Evolutionary conservation across 2,329 filamentous ascomycete genomes (phyloP).

Genomic region (Chaetothyriales sp.): DNA sequence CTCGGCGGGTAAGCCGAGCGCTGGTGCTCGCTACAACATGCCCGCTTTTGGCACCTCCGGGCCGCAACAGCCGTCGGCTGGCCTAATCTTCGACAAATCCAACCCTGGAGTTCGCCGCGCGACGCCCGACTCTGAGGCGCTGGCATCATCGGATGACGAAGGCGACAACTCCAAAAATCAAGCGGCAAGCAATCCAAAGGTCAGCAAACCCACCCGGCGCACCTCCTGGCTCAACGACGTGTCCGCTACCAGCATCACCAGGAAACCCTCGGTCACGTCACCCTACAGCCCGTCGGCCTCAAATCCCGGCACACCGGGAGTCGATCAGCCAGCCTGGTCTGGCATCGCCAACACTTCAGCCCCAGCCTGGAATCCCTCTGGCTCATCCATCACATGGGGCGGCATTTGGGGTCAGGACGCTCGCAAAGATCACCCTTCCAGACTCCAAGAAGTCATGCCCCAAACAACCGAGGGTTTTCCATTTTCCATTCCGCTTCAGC

Average conservation of each 20-base stretch:
- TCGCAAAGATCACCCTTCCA: slow-evolving; percentile 62
- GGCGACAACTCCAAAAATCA: slow-evolving; percentile 42
- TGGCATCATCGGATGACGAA: slow-evolving; percentile 92
- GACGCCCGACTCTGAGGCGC: slow-evolving; percentile 84
- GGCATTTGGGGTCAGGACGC: slow-evolving; percentile 69
- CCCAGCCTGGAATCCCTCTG: slow-evolving; percentile 11
- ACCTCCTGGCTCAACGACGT: slow-evolving; percentile 82
- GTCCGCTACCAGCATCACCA: slow-evolving; percentile 37
- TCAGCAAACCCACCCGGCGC: slow-evolving; percentile 52
- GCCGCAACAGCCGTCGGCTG: slow-evolving; percentile 41
- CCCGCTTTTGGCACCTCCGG: slow-evolving; percentile 18
- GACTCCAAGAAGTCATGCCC: slow-evolving; percentile 60
- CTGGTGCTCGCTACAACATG: slow-evolving; percentile 13
- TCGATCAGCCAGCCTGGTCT: slow-evolving; percentile 43
- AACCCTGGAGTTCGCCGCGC: slow-evolving; percentile 58
- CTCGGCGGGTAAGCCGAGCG: slow-evolving; percentile 7
- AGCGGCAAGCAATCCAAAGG: slow-evolving; percentile 36
- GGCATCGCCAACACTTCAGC: slow-evolving; percentile 7
- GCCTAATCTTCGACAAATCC: slow-evolving; percentile 59
- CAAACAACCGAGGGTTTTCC: slow-evolving; percentile 54
- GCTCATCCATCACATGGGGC: slow-evolving; percentile 31
- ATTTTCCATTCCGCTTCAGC: slow-evolving; percentile 76
- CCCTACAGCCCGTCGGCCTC: slow-evolving; percentile 69
- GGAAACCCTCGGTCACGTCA: slow-evolving; percentile 61
- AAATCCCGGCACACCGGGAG: slow-evolving; percentile 65